Base-by-base conservation (phyloP, 805 yeast genomes). In the Myxozyma nipponensis region DNA sequence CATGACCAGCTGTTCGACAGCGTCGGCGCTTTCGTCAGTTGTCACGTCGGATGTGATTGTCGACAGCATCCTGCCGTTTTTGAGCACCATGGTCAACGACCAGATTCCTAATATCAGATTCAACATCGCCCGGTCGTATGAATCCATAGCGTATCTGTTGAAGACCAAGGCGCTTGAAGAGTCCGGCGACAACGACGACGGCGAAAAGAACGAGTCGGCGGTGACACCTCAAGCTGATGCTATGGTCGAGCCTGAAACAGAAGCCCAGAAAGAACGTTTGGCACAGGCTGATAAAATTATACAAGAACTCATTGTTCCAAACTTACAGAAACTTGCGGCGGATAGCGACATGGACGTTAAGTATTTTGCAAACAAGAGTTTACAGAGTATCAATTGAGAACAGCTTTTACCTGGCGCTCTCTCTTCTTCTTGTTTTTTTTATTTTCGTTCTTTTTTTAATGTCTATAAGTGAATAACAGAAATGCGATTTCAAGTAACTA, bases 51-150 rank as follows among this genome's bases (percentile, higher is more conserved):
- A 69, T 17, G 77, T 82, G 39, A 77, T 86, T 21, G 73, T 78
- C 37, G 74, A 75, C 37, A 82, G 83, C 58, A 78, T 90, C 40
- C 72, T 89, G 61, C 96, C 97, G 22, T 90, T 87, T 63, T 74
- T 93, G 54, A 76, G 81, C 58, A 81, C 78, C 43, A 74, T 91
- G 61, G 75, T 82, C 36, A 74, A 73, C 35, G 98, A 93, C 70
- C 77, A 81, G 5, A 97, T 93, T 49, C 96, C 99, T 61, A 93
- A 93, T 68, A 90, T 93, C 56, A 79, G 97, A 65, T 93, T 93
- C 73, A 93, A 90, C 70, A 89, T 86, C 56, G 97, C 99, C 24
- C 89, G 88, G 69, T 79, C 95, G 15, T 81, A 85, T 63, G 76
- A 79, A 38, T 71, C 75, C 23, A 73, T 85, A 30, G 81, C 81